phyloP scores from a whole-genome alignment of 257 asterid species.

The Rhazya stricta region DNA sequence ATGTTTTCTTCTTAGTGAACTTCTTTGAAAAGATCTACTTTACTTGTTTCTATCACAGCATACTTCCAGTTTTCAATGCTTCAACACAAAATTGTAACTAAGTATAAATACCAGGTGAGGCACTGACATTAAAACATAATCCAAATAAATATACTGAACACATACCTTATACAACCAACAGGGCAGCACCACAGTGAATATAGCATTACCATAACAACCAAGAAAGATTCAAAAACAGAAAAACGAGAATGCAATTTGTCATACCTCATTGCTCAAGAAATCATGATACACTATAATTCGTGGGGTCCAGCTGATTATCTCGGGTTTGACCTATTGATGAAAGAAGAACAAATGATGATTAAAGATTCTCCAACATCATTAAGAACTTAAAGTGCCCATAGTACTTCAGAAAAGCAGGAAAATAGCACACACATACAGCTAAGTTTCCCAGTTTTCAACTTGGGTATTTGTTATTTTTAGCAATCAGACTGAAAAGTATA shows the following conservation, averaged over 20 bases:
- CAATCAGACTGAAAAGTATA: neutral
- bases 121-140: neutral
- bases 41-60: neutral
- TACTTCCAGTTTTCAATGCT: neutral
- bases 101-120: neutral
- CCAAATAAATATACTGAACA: neutral
- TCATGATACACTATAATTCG: conserved; percentile 59
- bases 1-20: neutral
- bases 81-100: neutral
- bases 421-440: neutral
- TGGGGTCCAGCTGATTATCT: conserved; percentile 76
- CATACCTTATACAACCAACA: neutral
- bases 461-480: neutral
- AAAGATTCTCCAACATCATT: neutral
- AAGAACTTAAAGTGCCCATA: neutral
- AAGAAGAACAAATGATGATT: conserved; percentile 1
- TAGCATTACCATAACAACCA: neutral
- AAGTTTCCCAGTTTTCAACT: neutral
- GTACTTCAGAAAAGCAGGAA: neutral
- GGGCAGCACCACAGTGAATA: neutral
- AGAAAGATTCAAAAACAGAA: neutral
- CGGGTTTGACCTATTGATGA: conserved; percentile 67
- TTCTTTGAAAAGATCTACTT: neutral
- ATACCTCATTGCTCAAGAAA: conserved; percentile 77
- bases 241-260: conserved; percentile 9